A percentile compares a stretch with the other conserved stretches of the same genome.
Evolutionary conservation across 148 eudicot species (phyloP).

Genomic region (Cornus kousa): DNA sequence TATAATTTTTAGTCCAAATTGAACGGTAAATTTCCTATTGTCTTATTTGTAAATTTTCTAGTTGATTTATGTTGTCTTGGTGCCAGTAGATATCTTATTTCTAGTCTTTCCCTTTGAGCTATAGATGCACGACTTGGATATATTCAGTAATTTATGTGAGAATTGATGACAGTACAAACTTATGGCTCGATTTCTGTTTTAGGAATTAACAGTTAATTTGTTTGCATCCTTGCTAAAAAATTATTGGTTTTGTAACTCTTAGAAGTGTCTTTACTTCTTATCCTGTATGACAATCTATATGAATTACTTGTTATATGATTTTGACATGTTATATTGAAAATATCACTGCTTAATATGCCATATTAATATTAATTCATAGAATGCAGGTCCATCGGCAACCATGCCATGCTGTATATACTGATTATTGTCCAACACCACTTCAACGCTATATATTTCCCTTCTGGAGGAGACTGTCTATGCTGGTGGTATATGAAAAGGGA

Average conservation of each 20-base stretch:
- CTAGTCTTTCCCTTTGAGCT: not conserved
- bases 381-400: slow-evolving; percentile 99
- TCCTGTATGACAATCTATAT: not conserved
- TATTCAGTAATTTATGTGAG: no score
- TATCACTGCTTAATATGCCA: slow-evolving; percentile 13
- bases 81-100: no score
- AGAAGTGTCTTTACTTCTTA: not conserved
- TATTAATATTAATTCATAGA: slow-evolving; percentile 17
- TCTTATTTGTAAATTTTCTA: not conserved
- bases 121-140: no score
- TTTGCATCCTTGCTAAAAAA: not conserved
- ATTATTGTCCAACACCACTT: slow-evolving; percentile 97
- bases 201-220: not conserved
- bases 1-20: not conserved
- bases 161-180: no score
- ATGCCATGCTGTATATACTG: slow-evolving; percentile 97
- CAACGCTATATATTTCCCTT: slow-evolving; percentile 93
- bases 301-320: not conserved
- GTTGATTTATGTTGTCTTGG: no score
- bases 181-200: no score
- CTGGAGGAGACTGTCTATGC: slow-evolving; percentile 92
- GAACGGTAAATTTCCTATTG: not conserved
- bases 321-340: no score
- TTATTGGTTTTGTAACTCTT: not conserved
- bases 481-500: slow-evolving; percentile 93